Conservation (phyloP, 2,329 filamentous ascomycete genomes). For the Epichloe bromicola region DNA sequence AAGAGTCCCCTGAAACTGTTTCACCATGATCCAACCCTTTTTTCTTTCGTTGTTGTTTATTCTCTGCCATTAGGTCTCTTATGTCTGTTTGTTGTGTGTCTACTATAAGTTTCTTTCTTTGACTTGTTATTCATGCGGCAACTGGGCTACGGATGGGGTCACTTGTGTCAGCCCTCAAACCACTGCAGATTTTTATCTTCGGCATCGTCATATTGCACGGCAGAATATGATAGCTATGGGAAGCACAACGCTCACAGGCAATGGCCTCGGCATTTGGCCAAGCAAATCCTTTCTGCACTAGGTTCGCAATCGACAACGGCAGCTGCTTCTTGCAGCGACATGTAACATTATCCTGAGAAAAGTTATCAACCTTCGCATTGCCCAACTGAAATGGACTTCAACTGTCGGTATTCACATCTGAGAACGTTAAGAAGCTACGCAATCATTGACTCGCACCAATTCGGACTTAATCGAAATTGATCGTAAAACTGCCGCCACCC, state of each 20-base stretch:
- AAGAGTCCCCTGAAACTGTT: not conserved
- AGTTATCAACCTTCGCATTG: conserved; percentile 14
- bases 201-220: conserved; percentile 25
- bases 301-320: conserved; percentile 19
- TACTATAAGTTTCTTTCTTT: conserved; percentile 17
- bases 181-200: conserved; percentile 27
- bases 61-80: not conserved
- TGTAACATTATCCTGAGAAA: conserved; percentile 15
- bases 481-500: conserved; percentile 20
- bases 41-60: not conserved
- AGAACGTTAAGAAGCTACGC: conserved; percentile 5
- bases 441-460: conserved; percentile 4
- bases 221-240: conserved; percentile 24
- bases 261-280: conserved; percentile 20
- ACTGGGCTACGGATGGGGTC: conserved; percentile 23
- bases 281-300: conserved; percentile 21
- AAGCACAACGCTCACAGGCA: conserved; percentile 22
- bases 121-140: conserved; percentile 21
- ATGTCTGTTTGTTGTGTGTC: conserved; percentile 7
- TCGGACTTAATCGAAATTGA: conserved; percentile 16
- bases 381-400: conserved; percentile 15
- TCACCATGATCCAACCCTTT: not conserved
- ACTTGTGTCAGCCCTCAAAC: conserved; percentile 27
- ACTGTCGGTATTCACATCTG: conserved; percentile 13
- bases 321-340: conserved; percentile 16